phyloP scores from a whole-genome alignment of 345 rosid genomes.

The Trapa incisa region DNA sequence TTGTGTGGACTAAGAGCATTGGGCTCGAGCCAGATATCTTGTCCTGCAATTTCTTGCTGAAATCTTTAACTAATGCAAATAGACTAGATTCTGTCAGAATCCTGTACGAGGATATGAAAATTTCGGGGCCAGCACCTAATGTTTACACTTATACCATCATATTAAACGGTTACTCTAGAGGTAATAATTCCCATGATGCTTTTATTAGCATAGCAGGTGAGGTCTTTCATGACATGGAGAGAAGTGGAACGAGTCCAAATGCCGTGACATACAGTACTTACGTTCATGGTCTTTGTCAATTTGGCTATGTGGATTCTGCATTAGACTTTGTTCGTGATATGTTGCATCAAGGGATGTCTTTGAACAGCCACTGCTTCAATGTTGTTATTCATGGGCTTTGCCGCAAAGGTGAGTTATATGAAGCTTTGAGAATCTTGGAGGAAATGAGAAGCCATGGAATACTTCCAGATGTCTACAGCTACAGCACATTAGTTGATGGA shows the following conservation, averaged over 20 bases:
- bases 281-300: conserved; percentile 36
- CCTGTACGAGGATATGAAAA: conserved; percentile 29
- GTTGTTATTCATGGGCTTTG: conserved; percentile 42
- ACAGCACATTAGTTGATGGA: conserved; percentile 37
- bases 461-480: conserved; percentile 34
- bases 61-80: conserved; percentile 30
- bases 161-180: conserved; percentile 32
- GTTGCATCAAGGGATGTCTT: conserved; percentile 13
- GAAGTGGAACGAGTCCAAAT: conserved; percentile 21
- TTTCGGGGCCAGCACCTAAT: conserved; percentile 35
- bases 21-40: conserved; percentile 21
- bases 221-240: conserved; percentile 31
- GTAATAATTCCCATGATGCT: conserved; percentile 12
- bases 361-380: conserved; percentile 40
- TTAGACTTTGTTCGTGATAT: conserved; percentile 15
- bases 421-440: conserved; percentile 28
- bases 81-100: conserved; percentile 13
- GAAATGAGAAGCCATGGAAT: conserved; percentile 32
- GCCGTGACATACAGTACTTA: conserved; percentile 30
- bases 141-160: conserved; percentile 39
- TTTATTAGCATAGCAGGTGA: conserved; percentile 17
- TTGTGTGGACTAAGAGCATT: conserved; percentile 15
- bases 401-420: conserved; percentile 23
- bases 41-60: conserved; percentile 52
- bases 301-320: conserved; percentile 24